These are phyloP conservation scores for Euclidium syriacum DNA, from an alignment of 345 rosid species.

Conservation along the genomic window DNA sequence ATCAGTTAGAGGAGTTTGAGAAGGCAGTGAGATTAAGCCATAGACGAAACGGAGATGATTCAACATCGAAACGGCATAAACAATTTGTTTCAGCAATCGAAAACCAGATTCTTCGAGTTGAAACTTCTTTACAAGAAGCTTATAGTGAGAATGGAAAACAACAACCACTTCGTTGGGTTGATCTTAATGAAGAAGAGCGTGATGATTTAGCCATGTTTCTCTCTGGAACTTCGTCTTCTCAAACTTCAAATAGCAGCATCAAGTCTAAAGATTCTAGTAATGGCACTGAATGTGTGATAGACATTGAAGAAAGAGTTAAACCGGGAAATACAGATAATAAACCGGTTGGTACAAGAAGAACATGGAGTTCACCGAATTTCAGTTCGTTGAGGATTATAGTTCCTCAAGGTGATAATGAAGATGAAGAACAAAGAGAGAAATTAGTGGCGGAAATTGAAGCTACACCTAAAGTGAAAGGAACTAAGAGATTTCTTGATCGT, in stretches of 20 bases:
- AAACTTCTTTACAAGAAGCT: conserved; percentile 49
- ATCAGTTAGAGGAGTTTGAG: conserved; percentile 81
- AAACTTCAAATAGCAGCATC: conserved; percentile 24
- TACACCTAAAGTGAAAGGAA: conserved; percentile 74
- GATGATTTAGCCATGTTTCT: conserved; percentile 79
- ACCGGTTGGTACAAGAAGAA: conserved; percentile 43
- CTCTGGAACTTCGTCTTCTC: conserved; percentile 51
- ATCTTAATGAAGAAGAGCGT: conserved; percentile 68
- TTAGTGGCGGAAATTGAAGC: conserved; percentile 38
- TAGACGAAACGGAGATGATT: conserved; percentile 36
- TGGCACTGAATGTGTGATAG: conserved; percentile 21
- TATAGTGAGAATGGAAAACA: conserved; percentile 57
- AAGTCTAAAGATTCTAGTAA: conserved; percentile 6
- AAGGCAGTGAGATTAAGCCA: conserved; percentile 61
- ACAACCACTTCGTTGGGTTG: conserved; percentile 66
- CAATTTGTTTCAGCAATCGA: conserved; percentile 69
- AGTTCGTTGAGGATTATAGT: conserved; percentile 54
- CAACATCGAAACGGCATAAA: conserved; percentile 48
- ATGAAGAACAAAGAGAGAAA: conserved; percentile 29
- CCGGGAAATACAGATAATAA: conserved; percentile 41
- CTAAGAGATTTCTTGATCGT: conserved; percentile 42
- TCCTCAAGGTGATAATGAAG: conserved; percentile 35
- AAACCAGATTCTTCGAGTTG: conserved; percentile 55
- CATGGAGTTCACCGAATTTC: conserved; percentile 59
- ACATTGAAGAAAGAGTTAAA: conserved; percentile 36